Percentiles rank a stretch among this genome's conserved stretches.
phyloP scores from a whole-genome alignment of 768 basidiomycete species.

The Tulasnella sp. region DNA sequence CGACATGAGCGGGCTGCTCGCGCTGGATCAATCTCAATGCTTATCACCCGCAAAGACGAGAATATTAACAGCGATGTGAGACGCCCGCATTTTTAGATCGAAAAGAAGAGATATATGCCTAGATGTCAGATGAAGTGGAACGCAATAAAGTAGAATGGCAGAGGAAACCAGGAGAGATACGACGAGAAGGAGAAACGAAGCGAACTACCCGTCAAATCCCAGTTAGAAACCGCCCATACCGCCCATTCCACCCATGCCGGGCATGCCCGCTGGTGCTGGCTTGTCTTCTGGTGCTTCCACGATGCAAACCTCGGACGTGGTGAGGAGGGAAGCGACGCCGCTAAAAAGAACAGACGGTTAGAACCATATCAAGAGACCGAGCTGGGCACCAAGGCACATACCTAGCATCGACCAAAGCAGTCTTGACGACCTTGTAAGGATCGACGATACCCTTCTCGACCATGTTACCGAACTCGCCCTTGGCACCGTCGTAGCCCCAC shows the following conservation, averaged over 20 bases:
- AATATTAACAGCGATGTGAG: no score
- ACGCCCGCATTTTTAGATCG: not conserved
- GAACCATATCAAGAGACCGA: not conserved
- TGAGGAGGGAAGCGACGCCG: slow-evolving; percentile 88
- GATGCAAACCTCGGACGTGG: slow-evolving; percentile 85
- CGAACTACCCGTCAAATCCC: not conserved
- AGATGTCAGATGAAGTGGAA: not conserved
- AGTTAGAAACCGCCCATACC: slow-evolving; percentile 30
- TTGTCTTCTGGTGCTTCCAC: slow-evolving; percentile 75
- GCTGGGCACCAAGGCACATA: slow-evolving; percentile 5
- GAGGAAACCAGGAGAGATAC: not conserved
- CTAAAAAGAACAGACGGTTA: slow-evolving; percentile 20
- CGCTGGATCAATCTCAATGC: no score
- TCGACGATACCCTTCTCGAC: slow-evolving; percentile 90
- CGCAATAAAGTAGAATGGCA: not conserved
- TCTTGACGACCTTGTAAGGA: slow-evolving; percentile 74
- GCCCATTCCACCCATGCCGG: slow-evolving; percentile 51
- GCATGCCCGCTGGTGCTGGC: slow-evolving; percentile 44
- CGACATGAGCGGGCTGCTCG: no score
- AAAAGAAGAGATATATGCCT: not conserved
- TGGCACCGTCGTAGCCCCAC: slow-evolving; percentile 83
- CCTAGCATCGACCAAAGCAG: slow-evolving; percentile 69
- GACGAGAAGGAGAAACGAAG: not conserved
- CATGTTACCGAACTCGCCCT: slow-evolving; percentile 93
- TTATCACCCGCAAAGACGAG: no score